These are phyloP conservation scores for Diaporthe velutina DNA, from an alignment of 2,329 filamentous ascomycete species.

Conservation along the genomic window DNA sequence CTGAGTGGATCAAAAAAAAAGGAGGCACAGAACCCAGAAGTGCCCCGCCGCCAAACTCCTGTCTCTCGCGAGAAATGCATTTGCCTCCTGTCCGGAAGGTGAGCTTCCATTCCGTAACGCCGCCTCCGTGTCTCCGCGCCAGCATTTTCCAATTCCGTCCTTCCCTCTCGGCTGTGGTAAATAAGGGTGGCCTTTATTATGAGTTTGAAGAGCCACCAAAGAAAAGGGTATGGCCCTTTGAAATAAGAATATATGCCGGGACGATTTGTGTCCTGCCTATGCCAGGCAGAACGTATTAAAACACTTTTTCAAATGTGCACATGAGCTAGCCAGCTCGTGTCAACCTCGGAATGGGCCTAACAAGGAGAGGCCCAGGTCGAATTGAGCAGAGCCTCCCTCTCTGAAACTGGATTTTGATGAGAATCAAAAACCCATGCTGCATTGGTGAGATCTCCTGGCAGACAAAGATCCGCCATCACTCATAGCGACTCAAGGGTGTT, in stretches of 20 bases:
- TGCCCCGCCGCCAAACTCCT: constrained; percentile 6
- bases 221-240: not conserved
- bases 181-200: not conserved
- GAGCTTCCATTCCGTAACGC: constrained; percentile 9
- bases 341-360: not conserved
- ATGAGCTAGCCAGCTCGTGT: not conserved
- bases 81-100: not conserved
- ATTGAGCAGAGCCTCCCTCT: not conserved
- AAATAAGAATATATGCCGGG: not conserved
- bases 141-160: not conserved
- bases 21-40: not conserved
- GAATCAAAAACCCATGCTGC: not conserved
- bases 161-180: not conserved
- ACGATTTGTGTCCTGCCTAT: not conserved
- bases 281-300: not conserved
- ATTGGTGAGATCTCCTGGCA: not conserved
- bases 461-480: not conserved
- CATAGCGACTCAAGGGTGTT: not conserved
- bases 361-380: not conserved
- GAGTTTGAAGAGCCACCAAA: not conserved
- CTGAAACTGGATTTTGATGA: not conserved
- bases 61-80: constrained; percentile 10
- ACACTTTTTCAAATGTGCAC: not conserved
- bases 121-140: not conserved
- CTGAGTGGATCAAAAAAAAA: not conserved